Conservation (phyloP, 2,329 filamentous ascomycete genomes). For the Trichoderma lentiforme region DNA sequence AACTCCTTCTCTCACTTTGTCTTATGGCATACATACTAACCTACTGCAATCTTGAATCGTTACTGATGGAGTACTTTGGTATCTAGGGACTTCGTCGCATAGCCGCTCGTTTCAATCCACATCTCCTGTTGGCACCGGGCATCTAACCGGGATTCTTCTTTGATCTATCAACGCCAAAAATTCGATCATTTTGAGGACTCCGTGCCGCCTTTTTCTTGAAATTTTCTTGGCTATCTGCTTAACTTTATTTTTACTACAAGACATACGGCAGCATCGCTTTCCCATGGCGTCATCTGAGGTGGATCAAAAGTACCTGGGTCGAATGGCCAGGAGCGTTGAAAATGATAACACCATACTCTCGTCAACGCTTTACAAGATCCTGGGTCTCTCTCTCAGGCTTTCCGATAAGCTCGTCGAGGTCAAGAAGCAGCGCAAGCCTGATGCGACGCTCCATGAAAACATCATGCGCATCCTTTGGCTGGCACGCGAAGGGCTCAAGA, state of each 20-base stretch:
- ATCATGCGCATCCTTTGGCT: slow-evolving; percentile 93
- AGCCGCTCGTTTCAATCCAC: not conserved
- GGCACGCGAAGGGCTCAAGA: slow-evolving; percentile 81
- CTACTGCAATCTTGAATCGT: not conserved
- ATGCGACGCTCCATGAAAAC: slow-evolving; percentile 77
- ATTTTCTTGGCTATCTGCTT: not conserved
- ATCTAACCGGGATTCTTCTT: not conserved
- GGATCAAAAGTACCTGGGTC: slow-evolving; percentile 94
- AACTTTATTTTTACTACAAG: not conserved
- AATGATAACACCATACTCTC: slow-evolving; percentile 75
- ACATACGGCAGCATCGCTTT: not conserved
- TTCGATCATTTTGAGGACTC: not conserved
- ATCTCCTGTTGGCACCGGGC: not conserved
- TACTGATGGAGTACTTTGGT: not conserved
- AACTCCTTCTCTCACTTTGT: not conserved
- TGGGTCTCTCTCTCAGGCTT: slow-evolving; percentile 86
- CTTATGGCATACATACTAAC: not conserved
- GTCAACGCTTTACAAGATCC: slow-evolving; percentile 80
- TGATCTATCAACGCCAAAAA: not conserved
- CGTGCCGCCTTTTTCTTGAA: not conserved
- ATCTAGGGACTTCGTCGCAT: not conserved
- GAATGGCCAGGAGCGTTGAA: slow-evolving; percentile 76
- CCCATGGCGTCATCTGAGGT: slow-evolving; percentile 95
- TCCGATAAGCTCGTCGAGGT: slow-evolving; percentile 80
- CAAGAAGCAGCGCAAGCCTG: slow-evolving; percentile 77